These are phyloP conservation scores for Puccinia sorghi DNA, from an alignment of 1,284 basidiomycete genomes.

Conservation along the genomic window DNA sequence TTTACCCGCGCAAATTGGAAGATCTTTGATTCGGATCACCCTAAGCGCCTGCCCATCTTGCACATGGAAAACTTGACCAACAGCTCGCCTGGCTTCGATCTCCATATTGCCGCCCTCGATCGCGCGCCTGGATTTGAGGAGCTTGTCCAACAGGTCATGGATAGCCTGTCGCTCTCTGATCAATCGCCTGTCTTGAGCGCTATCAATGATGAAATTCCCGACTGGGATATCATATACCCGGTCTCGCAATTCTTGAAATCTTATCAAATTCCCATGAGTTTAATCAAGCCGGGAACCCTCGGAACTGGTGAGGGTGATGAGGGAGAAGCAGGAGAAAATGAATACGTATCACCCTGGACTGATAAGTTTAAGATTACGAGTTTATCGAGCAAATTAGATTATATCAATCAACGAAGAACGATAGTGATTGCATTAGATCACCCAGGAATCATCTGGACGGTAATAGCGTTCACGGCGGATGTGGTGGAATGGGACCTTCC, in stretches of 20 bases:
- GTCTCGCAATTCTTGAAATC: slow-evolving; percentile 70
- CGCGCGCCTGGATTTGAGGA: slow-evolving; percentile 72
- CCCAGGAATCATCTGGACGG: slow-evolving; percentile 85
- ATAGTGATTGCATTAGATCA: slow-evolving; percentile 75
- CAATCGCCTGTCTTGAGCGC: slow-evolving; percentile 55
- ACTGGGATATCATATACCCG: slow-evolving; percentile 79
- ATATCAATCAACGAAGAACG: slow-evolving; percentile 67
- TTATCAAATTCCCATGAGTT: slow-evolving; percentile 68
- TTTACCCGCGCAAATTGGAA: slow-evolving; percentile 59
- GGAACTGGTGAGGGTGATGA: slow-evolving; percentile 50
- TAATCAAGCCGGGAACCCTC: slow-evolving; percentile 51
- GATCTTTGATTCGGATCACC: slow-evolving; percentile 81
- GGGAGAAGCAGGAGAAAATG: background rate
- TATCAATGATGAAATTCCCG: slow-evolving; percentile 60
- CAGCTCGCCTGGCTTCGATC: slow-evolving; percentile 69
- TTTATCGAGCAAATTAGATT: slow-evolving; percentile 66
- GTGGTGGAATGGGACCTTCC: slow-evolving; percentile 75
- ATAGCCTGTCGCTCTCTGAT: slow-evolving; percentile 64
- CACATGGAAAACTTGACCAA: slow-evolving; percentile 75
- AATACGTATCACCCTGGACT: slow-evolving; percentile 65
- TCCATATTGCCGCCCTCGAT: slow-evolving; percentile 83
- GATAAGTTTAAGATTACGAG: slow-evolving; percentile 67
- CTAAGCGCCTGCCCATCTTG: slow-evolving; percentile 81
- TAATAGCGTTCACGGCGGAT: slow-evolving; percentile 88
- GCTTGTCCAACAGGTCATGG: slow-evolving; percentile 68